phyloP scores from a whole-genome alignment of 1,284 basidiomycete species.

The Wolfiporia cocos region DNA sequence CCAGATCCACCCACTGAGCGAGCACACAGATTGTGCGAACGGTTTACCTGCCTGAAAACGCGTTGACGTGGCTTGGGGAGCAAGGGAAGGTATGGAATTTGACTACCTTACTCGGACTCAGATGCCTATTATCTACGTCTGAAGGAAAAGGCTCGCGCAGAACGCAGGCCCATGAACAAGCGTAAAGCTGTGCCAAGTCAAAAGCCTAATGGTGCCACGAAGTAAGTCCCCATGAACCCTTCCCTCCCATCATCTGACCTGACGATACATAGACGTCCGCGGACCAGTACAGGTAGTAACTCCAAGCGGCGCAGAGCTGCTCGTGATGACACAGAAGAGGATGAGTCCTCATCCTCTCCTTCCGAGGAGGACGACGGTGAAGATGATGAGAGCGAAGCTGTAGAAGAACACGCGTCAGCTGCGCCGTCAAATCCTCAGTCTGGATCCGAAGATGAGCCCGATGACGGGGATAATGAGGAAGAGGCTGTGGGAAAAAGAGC shows the following conservation, averaged over 20 bases:
- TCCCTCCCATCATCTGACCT: background rate
- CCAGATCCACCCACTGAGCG: conserved; percentile 3
- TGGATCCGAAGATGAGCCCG: conserved; percentile 18
- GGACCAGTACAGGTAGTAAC: no score
- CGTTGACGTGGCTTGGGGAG: conserved; percentile 48
- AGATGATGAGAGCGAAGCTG: conserved; percentile 20
- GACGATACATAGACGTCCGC: conserved; percentile 18
- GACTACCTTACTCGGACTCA: background rate
- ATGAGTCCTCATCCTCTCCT: conserved; percentile 20
- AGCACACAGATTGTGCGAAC: conserved; percentile 50
- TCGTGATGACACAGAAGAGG: conserved; percentile 30
- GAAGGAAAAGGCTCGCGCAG: conserved; percentile 28
- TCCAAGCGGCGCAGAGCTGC: conserved; percentile 29
- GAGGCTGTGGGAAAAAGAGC: conserved; percentile 26
- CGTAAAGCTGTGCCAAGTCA: conserved; percentile 36
- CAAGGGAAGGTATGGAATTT: conserved; percentile 15
- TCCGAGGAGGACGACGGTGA: conserved; percentile 20
- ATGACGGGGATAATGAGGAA: conserved; percentile 20
- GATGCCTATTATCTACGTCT: background rate
- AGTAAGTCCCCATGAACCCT: conserved; percentile 26
- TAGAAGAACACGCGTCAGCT: no score
- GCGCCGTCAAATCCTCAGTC: no score
- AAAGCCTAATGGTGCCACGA: conserved; percentile 33
- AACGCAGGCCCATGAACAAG: conserved; percentile 26
- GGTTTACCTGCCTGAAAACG: conserved; percentile 59